These are phyloP conservation scores for Mycena sanguinolenta DNA, from an alignment of 768 basidiomycete genomes.

Conservation along the genomic window DNA sequence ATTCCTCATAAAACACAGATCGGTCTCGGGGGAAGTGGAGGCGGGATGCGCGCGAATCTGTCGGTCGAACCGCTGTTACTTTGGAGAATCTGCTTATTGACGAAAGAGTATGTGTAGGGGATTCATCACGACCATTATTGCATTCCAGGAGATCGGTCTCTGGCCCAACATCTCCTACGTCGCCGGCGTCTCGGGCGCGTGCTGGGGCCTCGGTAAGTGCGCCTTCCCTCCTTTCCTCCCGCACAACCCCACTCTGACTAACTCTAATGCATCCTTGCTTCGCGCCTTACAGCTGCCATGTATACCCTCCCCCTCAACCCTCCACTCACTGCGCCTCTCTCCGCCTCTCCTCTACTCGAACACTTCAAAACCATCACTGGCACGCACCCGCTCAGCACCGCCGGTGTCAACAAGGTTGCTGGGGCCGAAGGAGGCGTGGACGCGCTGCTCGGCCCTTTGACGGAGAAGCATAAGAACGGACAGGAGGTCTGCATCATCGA, in stretches of 20 bases:
- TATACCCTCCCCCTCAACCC: conserved; percentile 15
- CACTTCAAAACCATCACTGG: conserved; percentile 6
- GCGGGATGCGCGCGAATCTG: conserved; percentile 22
- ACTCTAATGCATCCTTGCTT: neutral
- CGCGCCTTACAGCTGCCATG: neutral
- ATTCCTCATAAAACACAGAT: neutral
- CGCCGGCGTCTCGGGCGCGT: conserved; percentile 18
- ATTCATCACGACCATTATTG: conserved; percentile 17
- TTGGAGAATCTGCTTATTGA: neutral
- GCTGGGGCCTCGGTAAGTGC: conserved; percentile 16
- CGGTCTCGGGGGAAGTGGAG: conserved; percentile 16
- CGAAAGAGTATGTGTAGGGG: neutral
- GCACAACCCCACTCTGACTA: too few species aligned
- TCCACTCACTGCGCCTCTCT: conserved; percentile 9
- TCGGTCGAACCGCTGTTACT: neutral
- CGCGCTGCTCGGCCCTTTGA: conserved; percentile 2
- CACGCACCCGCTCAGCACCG: conserved; percentile 13
- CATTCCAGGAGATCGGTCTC: conserved; percentile 15
- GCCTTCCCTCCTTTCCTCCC: neutral
- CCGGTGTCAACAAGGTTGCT: conserved; percentile 3
- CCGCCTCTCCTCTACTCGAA: neutral
- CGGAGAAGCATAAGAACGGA: conserved; percentile 8
- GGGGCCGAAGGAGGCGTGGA: conserved; percentile 3
- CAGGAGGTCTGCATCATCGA: conserved; percentile 19
- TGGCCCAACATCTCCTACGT: conserved; percentile 8